These are phyloP conservation scores for Papiliotrema laurentii DNA, from an alignment of 1,284 basidiomycete species.

Conservation along the genomic window DNA sequence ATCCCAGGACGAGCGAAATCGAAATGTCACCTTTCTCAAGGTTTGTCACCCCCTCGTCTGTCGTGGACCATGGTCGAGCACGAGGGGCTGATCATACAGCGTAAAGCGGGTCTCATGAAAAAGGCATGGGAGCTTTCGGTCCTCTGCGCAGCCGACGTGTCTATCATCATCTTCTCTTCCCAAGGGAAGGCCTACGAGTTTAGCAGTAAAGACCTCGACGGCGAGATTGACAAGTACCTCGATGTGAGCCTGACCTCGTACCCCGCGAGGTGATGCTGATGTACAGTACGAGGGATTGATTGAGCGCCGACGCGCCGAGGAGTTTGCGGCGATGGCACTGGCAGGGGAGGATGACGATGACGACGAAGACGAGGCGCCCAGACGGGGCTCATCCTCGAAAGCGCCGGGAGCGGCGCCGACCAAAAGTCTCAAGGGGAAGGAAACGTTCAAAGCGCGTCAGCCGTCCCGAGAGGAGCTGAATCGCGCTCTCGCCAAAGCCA, in stretches of 20 bases:
- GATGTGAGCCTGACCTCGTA: constrained; percentile 19
- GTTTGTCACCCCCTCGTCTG: constrained; percentile 11
- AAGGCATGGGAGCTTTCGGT: constrained; percentile 49
- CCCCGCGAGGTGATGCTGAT: neutral
- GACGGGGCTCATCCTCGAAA: constrained; percentile 10
- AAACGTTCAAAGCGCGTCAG: constrained; percentile 34
- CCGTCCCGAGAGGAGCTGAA: constrained; percentile 8
- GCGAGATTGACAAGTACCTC: constrained; percentile 43
- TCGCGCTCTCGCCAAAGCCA: constrained; percentile 1
- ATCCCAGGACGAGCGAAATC: constrained; percentile 45
- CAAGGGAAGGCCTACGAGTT: constrained; percentile 48
- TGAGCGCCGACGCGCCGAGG: constrained; percentile 44
- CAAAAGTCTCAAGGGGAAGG: constrained; percentile 41
- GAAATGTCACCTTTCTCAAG: constrained; percentile 47
- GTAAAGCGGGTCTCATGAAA: constrained; percentile 49
- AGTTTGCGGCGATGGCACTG: constrained; percentile 43
- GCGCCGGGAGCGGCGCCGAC: constrained; percentile 12
- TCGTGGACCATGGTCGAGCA: neutral
- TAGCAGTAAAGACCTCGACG: constrained; percentile 40
- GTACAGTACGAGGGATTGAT: constrained; percentile 45
- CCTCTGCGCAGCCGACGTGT: constrained; percentile 46
- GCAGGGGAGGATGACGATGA: constrained; percentile 42
- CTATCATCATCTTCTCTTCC: constrained; percentile 45
- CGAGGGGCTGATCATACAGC: constrained; percentile 18
- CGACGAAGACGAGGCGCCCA: constrained; percentile 33